A percentile compares a stretch with the other conserved stretches of the same genome.
These are phyloP conservation scores for Posidonia oceanica DNA, from an alignment of 116 monocot genomes.

Conservation along the genomic window DNA sequence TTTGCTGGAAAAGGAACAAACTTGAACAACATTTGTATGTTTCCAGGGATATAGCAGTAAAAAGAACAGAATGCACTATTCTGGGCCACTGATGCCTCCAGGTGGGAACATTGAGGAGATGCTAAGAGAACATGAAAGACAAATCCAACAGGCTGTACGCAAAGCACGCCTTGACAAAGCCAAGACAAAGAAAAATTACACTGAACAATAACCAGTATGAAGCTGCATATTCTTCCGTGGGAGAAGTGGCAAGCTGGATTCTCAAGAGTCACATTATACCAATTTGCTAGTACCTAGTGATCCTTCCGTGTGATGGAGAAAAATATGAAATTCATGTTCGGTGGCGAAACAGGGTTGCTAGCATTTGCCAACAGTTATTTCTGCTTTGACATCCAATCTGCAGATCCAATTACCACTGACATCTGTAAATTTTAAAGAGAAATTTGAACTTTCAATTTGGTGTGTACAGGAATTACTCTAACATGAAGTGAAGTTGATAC, in stretches of 20 bases:
- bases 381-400: background rate
- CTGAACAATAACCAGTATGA: constrained; percentile 12
- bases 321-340: background rate
- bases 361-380: background rate
- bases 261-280: background rate
- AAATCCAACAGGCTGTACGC: constrained; percentile 48
- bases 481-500: background rate
- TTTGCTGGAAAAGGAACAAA: background rate
- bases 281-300: background rate
- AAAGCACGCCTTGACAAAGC: constrained; percentile 49
- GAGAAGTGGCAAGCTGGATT: background rate
- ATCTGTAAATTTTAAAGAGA: too few relatives aligned
- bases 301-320: background rate
- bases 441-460: background rate
- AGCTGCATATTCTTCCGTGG: background rate
- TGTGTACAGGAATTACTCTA: background rate
- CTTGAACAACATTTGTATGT: background rate
- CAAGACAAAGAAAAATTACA: constrained; percentile 22
- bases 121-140: constrained; percentile 86
- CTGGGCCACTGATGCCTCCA: constrained; percentile 70
- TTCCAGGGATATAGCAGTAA: constrained; percentile 28
- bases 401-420: background rate
- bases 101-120: constrained; percentile 75
- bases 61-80: constrained; percentile 60
- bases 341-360: background rate